phyloP scores from a whole-genome alignment of 495 filamentous ascomycete genomes.

The Letharia lupina region DNA sequence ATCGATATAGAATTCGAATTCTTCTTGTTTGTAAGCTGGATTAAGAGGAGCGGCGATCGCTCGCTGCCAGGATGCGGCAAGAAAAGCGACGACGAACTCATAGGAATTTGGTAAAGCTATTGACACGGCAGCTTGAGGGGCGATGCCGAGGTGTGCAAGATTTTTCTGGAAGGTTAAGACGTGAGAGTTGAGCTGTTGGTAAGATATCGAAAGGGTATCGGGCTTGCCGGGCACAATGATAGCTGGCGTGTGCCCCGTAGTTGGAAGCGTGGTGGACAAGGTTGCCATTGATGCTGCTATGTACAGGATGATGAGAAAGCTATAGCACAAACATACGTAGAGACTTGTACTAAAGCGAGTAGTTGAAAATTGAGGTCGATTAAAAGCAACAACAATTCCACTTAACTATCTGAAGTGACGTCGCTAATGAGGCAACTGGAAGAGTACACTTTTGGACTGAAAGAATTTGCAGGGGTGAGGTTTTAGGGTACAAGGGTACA shows the following conservation, averaged over 20 bases:
- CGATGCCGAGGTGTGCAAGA: constrained; percentile 61
- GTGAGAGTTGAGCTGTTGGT: constrained; percentile 52
- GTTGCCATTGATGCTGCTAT: constrained; percentile 34
- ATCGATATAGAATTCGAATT: constrained; percentile 85
- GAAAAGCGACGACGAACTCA: constrained; percentile 74
- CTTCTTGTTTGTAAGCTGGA: constrained; percentile 73
- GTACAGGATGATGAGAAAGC: constrained; percentile 1
- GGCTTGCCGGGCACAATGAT: constrained; percentile 60
- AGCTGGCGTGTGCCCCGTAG: constrained; percentile 40
- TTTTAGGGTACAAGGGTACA: too few relatives aligned
- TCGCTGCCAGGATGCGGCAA: constrained; percentile 68
- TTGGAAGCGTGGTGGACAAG: constrained; percentile 37
- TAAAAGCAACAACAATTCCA: not conserved
- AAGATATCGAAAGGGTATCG: constrained; percentile 50
- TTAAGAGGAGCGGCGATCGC: constrained; percentile 74
- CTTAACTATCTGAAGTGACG: not conserved
- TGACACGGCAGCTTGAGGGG: constrained; percentile 56
- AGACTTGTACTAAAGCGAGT: not conserved
- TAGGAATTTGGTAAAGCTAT: constrained; percentile 71
- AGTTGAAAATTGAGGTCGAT: not conserved
- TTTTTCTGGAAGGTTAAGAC: constrained; percentile 59
- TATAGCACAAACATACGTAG: not conserved
- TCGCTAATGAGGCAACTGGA: not conserved
- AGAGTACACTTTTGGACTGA: too few relatives aligned
- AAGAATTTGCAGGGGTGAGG: too few relatives aligned